Conservation (phyloP, 306 rosid genomes). For the Cicer yamashitae region DNA sequence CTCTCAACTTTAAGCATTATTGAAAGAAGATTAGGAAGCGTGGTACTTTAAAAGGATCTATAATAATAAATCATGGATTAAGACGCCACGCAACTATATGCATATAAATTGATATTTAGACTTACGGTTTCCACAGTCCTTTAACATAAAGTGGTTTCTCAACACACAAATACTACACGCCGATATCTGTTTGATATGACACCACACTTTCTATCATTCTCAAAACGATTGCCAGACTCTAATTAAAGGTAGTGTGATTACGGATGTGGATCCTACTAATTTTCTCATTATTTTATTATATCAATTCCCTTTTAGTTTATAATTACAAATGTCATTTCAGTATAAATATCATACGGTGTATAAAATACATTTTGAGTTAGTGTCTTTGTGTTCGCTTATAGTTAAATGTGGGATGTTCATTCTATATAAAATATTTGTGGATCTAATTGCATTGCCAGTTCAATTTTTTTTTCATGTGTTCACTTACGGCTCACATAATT, state of each 20-base stretch:
- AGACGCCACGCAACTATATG: conserved; percentile 8
- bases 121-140: conserved; percentile 19
- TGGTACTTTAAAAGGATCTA: neutral
- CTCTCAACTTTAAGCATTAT: conserved; percentile 30
- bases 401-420: neutral
- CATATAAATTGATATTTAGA: conserved; percentile 26
- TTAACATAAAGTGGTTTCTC: conserved; percentile 21
- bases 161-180: conserved; percentile 21
- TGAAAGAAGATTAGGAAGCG: conserved; percentile 15
- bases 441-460: neutral
- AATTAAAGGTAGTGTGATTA: conserved; percentile 23
- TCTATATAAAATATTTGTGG: neutral
- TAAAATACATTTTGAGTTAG: no score
- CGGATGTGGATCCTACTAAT: neutral
- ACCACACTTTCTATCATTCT: conserved; percentile 38
- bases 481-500: neutral
- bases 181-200: conserved; percentile 43
- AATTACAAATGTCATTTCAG: no score
- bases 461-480: neutral
- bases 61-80: conserved; percentile 33
- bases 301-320: no score
- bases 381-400: no score
- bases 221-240: conserved; percentile 40
- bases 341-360: no score
- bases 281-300: neutral